phyloP scores from a whole-genome alignment of 176 grass and related monocot genomes.

The Themeda triandra region DNA sequence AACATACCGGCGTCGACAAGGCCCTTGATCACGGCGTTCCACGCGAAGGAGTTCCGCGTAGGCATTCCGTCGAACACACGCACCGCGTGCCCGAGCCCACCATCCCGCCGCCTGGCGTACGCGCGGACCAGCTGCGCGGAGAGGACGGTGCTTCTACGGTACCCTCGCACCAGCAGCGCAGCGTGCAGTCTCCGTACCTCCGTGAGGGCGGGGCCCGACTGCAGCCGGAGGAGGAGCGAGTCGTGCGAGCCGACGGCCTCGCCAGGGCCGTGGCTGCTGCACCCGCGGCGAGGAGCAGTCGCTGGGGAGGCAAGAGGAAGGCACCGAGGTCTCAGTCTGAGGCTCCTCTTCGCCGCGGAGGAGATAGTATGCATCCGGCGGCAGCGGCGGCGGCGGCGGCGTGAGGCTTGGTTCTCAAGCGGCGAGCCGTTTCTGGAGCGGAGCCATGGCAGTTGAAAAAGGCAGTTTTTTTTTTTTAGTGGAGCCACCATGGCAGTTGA shows the following conservation, averaged over 20 bases:
- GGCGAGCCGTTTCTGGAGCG: not conserved
- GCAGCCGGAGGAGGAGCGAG: conserved; percentile 44
- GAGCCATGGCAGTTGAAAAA: not conserved
- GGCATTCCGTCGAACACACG: conserved; percentile 43
- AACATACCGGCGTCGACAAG: conserved; percentile 29
- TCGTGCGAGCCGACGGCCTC: conserved; percentile 21
- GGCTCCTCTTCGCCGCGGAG: conserved; percentile 1
- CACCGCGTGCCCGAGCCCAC: conserved; percentile 11
- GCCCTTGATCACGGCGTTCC: conserved; percentile 51
- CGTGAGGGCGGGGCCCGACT: not conserved
- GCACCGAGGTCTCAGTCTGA: not conserved
- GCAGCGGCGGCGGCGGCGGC: not conserved
- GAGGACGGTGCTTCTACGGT: conserved; percentile 15
- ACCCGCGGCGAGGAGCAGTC: not conserved
- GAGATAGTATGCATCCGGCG: conserved; percentile 11
- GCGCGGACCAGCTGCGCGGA: conserved; percentile 44
- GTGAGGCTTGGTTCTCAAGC: not conserved
- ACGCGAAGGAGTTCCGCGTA: conserved; percentile 51
- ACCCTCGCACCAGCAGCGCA: conserved; percentile 31
- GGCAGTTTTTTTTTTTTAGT: no score
- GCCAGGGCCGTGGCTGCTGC: not conserved
- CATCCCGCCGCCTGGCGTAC: conserved; percentile 17
- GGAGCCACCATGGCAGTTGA: no score
- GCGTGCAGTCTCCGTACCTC: conserved; percentile 31
- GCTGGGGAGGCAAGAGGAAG: not conserved